These are phyloP conservation scores for Ceratobasidium sp. DNA, from an alignment of 1,284 basidiomycete genomes.

Conservation along the genomic window DNA sequence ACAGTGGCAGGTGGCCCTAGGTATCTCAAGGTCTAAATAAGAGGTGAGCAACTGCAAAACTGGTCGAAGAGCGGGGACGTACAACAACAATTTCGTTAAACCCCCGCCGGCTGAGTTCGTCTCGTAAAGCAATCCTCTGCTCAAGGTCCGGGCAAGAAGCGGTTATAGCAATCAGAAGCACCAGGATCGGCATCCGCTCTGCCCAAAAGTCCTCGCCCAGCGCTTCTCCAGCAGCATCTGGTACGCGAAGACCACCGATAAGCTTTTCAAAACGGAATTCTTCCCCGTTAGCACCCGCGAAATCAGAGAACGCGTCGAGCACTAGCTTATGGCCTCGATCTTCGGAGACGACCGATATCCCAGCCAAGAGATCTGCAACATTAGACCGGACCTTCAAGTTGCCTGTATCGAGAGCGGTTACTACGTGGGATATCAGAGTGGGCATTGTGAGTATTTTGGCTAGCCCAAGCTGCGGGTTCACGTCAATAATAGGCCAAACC, in stretches of 20 bases:
- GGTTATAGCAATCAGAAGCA: constrained; percentile 81
- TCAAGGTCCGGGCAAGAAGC: constrained; percentile 82
- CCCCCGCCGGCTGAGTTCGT: constrained; percentile 83
- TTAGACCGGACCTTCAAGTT: constrained; percentile 77
- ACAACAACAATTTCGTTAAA: constrained; percentile 86
- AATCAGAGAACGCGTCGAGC: constrained; percentile 82
- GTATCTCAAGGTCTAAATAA: constrained; percentile 72
- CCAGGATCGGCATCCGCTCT: constrained; percentile 78
- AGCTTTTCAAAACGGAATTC: constrained; percentile 83
- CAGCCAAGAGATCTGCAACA: constrained; percentile 82
- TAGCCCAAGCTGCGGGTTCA: constrained; percentile 71
- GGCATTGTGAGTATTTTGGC: constrained; percentile 72
- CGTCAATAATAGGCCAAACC: constrained; percentile 3
- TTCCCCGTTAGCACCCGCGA: constrained; percentile 75
- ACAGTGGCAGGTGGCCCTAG: constrained; percentile 78
- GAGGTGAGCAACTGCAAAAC: neutral
- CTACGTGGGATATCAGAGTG: constrained; percentile 76
- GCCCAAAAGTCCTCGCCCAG: constrained; percentile 81
- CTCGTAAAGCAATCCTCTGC: constrained; percentile 78
- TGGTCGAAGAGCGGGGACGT: constrained; percentile 54
- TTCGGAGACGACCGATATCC: constrained; percentile 79
- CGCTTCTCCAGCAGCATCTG: constrained; percentile 55
- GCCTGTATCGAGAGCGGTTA: constrained; percentile 71
- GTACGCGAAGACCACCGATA: constrained; percentile 70
- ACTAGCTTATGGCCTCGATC: constrained; percentile 79